Percentiles rank a stretch among this genome's conserved stretches.
Conservation (phyloP, 371 early-diverging fungal genomes). For the Mucor velutinosus region DNA sequence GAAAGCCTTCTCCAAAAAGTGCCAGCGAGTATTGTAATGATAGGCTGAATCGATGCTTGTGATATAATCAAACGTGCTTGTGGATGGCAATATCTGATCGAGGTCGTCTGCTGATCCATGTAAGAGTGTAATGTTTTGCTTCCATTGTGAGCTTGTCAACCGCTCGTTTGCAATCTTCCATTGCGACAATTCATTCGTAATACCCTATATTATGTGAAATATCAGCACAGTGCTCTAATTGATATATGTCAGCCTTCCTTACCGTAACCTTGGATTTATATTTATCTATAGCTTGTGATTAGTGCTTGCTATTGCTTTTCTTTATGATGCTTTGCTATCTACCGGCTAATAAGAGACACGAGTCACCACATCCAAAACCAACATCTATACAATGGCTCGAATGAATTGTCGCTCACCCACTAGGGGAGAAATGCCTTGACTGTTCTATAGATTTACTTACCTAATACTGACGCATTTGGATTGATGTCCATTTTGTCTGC, state of each 20-base stretch:
- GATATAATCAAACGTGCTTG: conserved; percentile 39
- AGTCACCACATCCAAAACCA: conserved; percentile 58
- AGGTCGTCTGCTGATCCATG: conserved; percentile 43
- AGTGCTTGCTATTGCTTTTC: not conserved
- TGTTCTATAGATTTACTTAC: conserved; percentile 17
- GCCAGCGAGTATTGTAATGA: conserved; percentile 56
- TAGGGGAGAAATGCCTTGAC: no score
- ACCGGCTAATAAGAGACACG: conserved; percentile 46
- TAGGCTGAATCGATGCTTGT: conserved; percentile 62
- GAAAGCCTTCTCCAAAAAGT: conserved; percentile 42
- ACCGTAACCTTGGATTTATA: conserved; percentile 33
- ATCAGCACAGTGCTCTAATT: not conserved
- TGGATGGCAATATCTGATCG: not conserved
- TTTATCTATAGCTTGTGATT: conserved; percentile 16
- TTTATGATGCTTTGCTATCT: not conserved
- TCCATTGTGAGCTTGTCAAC: not conserved
- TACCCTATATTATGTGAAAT: conserved; percentile 30
- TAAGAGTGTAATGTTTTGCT: conserved; percentile 13
- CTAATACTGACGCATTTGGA: conserved; percentile 23
- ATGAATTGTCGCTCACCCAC: not conserved
- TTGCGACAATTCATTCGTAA: conserved; percentile 48
- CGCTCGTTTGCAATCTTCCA: conserved; percentile 29
- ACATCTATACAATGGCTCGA: conserved; percentile 32
- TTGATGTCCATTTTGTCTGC: conserved; percentile 16
- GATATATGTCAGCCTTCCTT: conserved; percentile 1